Evolutionary conservation across 2,329 filamentous ascomycete species (phyloP).

Genomic region (Diaporthe nobilis): DNA sequence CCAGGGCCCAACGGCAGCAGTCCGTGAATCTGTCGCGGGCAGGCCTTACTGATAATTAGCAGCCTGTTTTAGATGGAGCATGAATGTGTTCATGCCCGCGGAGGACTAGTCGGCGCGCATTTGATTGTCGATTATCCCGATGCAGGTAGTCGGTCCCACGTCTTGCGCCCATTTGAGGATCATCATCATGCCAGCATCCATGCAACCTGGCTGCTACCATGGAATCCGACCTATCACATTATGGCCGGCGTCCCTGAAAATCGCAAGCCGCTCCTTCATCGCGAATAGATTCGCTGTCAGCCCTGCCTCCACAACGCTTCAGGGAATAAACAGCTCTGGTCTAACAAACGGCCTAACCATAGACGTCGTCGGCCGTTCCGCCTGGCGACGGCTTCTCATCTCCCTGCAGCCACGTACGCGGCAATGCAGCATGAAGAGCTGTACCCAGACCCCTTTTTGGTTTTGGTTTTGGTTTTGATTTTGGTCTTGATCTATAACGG

Average conservation of each 20-base stretch:
- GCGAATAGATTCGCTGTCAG: constrained; percentile 25
- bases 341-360: constrained; percentile 2
- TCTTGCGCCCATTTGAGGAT: constrained; percentile 18
- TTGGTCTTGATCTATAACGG: constrained; percentile 27
- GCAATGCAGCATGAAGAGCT: constrained; percentile 6
- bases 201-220: not conserved
- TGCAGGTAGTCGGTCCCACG: constrained; percentile 23
- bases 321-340: not conserved
- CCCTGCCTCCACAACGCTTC: constrained; percentile 17
- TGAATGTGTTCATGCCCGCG: constrained; percentile 16
- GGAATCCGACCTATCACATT: constrained; percentile 23
- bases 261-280: constrained; percentile 20
- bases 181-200: constrained; percentile 24
- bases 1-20: not conserved
- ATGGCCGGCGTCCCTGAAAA: not conserved
- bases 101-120: constrained; percentile 8
- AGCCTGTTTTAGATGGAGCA: constrained; percentile 17
- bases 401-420: constrained; percentile 6
- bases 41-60: not conserved
- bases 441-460: constrained; percentile 16
- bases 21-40: not conserved
- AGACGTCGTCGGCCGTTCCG: constrained; percentile 6
- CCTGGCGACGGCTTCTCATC: constrained; percentile 15
- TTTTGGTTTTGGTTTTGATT: constrained; percentile 13
- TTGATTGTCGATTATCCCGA: constrained; percentile 9